phyloP scores from a whole-genome alignment of 495 filamentous ascomycete species.

The Hypoxylon lienhwacheense region DNA sequence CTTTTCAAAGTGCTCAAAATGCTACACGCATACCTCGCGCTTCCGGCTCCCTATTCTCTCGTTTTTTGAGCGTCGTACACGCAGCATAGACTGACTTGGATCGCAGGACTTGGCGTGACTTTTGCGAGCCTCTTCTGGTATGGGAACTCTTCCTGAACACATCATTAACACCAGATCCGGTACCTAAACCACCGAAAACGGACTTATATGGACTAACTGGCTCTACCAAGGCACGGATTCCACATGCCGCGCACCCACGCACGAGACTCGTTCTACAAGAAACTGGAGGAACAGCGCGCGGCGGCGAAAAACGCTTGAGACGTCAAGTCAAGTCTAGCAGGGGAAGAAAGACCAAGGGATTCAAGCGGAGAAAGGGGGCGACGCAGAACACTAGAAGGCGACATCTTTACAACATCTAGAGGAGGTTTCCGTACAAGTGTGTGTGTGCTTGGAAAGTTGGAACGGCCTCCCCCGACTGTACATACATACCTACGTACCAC shows the following conservation, averaged over 20 bases:
- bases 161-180: not conserved
- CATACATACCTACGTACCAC: no score
- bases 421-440: constrained; percentile 13
- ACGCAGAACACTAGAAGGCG: constrained; percentile 16
- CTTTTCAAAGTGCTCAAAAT: not conserved
- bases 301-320: constrained; percentile 34
- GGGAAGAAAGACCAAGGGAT: not conserved
- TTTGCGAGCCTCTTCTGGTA: constrained; percentile 54
- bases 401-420: constrained; percentile 1
- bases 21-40: not conserved
- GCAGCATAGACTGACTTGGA: constrained; percentile 11
- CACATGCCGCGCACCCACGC: constrained; percentile 54
- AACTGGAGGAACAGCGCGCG: constrained; percentile 52
- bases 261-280: constrained; percentile 51
- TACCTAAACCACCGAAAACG: not conserved
- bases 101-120: constrained; percentile 47
- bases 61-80: not conserved
- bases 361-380: not conserved
- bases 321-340: not conserved
- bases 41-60: not conserved
- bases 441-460: constrained; percentile 12
- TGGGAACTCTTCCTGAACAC: constrained; percentile 16
- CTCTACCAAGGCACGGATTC: constrained; percentile 51
- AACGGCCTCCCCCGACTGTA: constrained; percentile 25
- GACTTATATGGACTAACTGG: constrained; percentile 22